phyloP scores from a whole-genome alignment of 495 filamentous ascomycete species.

The Jackrogersella minutella region DNA sequence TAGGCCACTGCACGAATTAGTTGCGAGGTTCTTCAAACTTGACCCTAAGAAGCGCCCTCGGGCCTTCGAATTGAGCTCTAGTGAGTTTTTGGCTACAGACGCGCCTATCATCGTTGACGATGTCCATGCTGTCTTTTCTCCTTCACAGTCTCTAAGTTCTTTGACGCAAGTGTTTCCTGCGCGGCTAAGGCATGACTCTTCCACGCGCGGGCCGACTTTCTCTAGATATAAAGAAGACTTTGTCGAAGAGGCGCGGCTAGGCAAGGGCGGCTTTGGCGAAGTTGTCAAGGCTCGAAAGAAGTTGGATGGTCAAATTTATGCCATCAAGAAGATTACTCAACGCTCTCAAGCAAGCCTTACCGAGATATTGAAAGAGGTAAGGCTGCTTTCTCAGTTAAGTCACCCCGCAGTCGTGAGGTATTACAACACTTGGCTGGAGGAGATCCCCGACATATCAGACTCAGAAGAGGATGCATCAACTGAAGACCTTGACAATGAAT shows the following conservation, averaged over 20 bases:
- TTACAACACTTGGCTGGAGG: constrained; percentile 93
- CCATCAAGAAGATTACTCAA: constrained; percentile 93
- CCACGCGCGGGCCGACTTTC: constrained; percentile 51
- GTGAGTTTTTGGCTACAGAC: constrained; percentile 79
- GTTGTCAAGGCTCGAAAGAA: constrained; percentile 97
- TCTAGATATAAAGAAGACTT: constrained; percentile 90
- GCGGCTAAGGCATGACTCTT: constrained; percentile 60
- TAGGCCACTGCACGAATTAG: constrained; percentile 76
- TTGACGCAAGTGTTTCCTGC: constrained; percentile 49
- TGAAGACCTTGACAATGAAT: constrained; percentile 56
- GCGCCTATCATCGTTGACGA: constrained; percentile 61
- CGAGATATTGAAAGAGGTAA: constrained; percentile 89
- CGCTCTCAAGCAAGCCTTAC: constrained; percentile 79
- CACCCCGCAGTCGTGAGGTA: constrained; percentile 97
- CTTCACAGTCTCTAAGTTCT: constrained; percentile 49
- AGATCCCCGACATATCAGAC: constrained; percentile 62
- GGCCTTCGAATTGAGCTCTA: constrained; percentile 88
- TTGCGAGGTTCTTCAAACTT: constrained; percentile 80
- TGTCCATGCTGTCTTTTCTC: constrained; percentile 42
- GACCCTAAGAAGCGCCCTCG: constrained; percentile 85
- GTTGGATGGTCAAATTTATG: constrained; percentile 90
- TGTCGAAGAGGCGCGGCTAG: constrained; percentile 84
- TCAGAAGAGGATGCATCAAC: constrained; percentile 67
- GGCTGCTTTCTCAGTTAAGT: constrained; percentile 87
- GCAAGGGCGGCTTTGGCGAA: constrained; percentile 94